Base-by-base conservation (phyloP, 1,284 basidiomycete genomes). In the Ceratobasidium sp. region DNA sequence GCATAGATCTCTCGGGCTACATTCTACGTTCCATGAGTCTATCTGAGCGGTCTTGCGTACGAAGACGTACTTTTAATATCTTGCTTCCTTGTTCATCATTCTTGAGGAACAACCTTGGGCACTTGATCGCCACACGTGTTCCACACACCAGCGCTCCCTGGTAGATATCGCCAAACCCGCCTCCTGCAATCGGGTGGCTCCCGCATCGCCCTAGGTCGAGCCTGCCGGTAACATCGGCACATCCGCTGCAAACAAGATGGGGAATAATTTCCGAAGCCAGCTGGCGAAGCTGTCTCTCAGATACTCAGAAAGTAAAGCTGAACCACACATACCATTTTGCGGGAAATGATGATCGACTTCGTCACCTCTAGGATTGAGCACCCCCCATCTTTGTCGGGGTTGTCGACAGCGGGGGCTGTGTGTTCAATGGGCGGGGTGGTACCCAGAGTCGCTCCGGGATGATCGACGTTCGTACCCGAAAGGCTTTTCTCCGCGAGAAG, bases 1-100 rank as follows among this genome's bases (percentile, higher is more conserved):
- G 37, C 27, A 41, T 68, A 68, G 39, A 68, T 54, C 49, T 68
- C 65, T n/a, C 53, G 65, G 1, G 65, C 65, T 8, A 51, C 34
- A 49, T 68, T 49, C 65, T 68, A 39, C 27, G 53, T 16, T 19
- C 27, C 13, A 11, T 29, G 24, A 11, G 22, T 54, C 24, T 13
- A 13, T 54, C 2, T 22, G 5, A 29, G 29, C 5, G 29, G 2
- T 4, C 22, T 11, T n/a, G n/a, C n/a, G n/a, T n/a, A n/a, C n/a
- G n/a, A n/a, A n/a, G n/a, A n/a, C n/a, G n/a, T 16, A 56, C 53
- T 9, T 43, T 27, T 56, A 56, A 27, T 24, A 29, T 8, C 27
- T 16, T 56, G 16, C 27, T 27, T 3, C 31, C 62, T 22, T 46
- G 37, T 5, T 43, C 43, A 31, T 27, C 31, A 9, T 27, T 16